phyloP scores from a whole-genome alignment of 371 early-diverging fungal species.

The Mucor racemosus region DNA sequence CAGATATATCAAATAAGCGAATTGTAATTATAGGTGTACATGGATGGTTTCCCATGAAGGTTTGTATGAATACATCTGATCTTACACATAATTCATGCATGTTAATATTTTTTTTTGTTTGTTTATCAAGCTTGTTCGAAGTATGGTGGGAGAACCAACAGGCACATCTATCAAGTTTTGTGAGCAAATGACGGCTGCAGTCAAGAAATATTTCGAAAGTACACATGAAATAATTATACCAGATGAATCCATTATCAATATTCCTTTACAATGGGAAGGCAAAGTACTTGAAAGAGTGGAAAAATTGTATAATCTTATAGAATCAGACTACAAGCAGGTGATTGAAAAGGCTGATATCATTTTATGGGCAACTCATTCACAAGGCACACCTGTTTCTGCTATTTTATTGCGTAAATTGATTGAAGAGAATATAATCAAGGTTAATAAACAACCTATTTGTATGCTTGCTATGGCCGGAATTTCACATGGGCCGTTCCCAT shows the following conservation, averaged over 20 bases:
- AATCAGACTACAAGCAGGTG: slow-evolving; percentile 47
- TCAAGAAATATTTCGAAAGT: slow-evolving; percentile 59
- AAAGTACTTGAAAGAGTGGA: slow-evolving; percentile 85
- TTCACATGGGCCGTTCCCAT: slow-evolving; percentile 82
- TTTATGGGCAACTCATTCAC: slow-evolving; percentile 87
- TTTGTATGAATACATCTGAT: background rate
- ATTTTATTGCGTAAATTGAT: slow-evolving; percentile 36
- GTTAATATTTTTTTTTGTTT: background rate
- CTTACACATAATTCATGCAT: background rate
- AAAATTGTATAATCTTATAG: slow-evolving; percentile 65
- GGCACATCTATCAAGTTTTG: slow-evolving; percentile 91
- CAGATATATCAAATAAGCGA: too few species aligned
- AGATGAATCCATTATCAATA: slow-evolving; percentile 64
- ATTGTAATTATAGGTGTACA: slow-evolving; percentile 73
- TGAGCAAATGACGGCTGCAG: slow-evolving; percentile 77
- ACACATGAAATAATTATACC: slow-evolving; percentile 59
- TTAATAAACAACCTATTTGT: slow-evolving; percentile 35
- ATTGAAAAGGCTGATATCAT: slow-evolving; percentile 76
- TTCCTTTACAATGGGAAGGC: slow-evolving; percentile 91
- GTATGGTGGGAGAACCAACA: slow-evolving; percentile 89
- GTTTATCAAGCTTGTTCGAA: slow-evolving; percentile 56
- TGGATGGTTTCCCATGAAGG: slow-evolving; percentile 85
- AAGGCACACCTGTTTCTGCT: slow-evolving; percentile 80
- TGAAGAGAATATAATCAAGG: too few species aligned
- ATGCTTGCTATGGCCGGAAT: slow-evolving; percentile 70